Base-by-base conservation (phyloP, 148 eudicot genomes). In the Cornus kousa region DNA sequence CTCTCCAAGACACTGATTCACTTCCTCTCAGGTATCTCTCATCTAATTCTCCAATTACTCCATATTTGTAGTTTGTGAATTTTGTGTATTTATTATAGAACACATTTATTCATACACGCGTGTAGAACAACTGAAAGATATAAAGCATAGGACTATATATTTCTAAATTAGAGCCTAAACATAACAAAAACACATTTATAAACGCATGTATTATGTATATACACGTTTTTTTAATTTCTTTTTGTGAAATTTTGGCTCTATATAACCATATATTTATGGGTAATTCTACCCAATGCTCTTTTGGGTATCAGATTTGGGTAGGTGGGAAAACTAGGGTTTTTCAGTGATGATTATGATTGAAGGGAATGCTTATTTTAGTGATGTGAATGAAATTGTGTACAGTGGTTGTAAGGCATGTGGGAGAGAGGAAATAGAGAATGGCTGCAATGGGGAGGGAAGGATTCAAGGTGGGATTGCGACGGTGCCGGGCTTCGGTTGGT, bases 401-500 rank as follows among this genome's bases (percentile, higher is more conserved):
- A 86, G 91, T 66, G 91, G 87, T 35, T 95, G 98, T 78, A 83
- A 90, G 84, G 94, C 83, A 24, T 95, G 97, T 81, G 97, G 98
- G 70, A 90, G 78, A 78, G 92, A 84, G 70, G 82, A 89, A 66
- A 16, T 89, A 66, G 98, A 95, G 78, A 83, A 81, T 9, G 97
- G 98, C 55, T 95, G 97, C 77, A 95, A 95, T 65, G 95, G 97
- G 39, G 98, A 93, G 74, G 98, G 98, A 66, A 86, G 98, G 82
- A 91, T 95, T 74, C 98, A 95, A 89, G 98, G 98, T 23, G 97
- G 97, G 67, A 95, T 95, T 16, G 98, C 96, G 9, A 93, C 93
- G 0, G 73, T 95, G 64, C 97, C 98, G 23, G 98, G 98, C 23
- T 95, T 95, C 59, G 98, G 98, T 46, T 95, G 98, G 97, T 95